Conservation (phyloP, 768 basidiomycete species). For the Suillus spraguei region DNA sequence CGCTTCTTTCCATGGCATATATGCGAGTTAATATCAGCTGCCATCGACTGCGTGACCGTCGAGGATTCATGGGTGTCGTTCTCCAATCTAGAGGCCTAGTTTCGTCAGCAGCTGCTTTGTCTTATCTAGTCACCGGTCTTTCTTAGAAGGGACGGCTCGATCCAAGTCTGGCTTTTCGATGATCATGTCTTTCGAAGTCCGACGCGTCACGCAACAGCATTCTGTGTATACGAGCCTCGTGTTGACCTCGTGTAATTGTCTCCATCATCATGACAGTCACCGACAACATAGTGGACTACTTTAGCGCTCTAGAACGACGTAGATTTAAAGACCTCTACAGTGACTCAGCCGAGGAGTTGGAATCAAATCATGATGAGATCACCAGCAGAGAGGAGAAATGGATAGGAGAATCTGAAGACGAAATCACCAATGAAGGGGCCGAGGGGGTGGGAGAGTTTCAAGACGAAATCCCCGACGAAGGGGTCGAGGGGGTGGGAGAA, state of each 20-base stretch:
- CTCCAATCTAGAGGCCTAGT: neutral
- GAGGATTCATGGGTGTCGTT: too few species aligned
- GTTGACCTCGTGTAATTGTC: neutral
- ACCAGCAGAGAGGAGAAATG: neutral
- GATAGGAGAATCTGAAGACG: neutral
- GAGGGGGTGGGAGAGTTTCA: neutral
- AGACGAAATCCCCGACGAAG: neutral
- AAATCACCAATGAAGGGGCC: neutral
- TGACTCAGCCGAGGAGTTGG: neutral
- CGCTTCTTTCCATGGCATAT: neutral
- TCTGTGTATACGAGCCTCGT: neutral
- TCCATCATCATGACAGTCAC: neutral
- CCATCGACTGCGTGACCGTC: neutral
- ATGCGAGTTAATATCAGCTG: neutral
- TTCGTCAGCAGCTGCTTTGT: neutral
- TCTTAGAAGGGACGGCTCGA: neutral
- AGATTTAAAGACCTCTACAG: neutral
- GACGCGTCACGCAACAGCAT: neutral
- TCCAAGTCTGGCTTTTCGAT: neutral
- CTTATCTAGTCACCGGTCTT: neutral
- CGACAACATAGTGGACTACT: neutral
- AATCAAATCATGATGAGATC: neutral
- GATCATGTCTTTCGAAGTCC: neutral
- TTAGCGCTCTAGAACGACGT: neutral
- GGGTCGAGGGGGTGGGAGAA: neutral